Percentiles rank a stretch among this genome's conserved stretches.
Conservation (phyloP, 495 filamentous ascomycete species). For the Podospora sp. region DNA sequence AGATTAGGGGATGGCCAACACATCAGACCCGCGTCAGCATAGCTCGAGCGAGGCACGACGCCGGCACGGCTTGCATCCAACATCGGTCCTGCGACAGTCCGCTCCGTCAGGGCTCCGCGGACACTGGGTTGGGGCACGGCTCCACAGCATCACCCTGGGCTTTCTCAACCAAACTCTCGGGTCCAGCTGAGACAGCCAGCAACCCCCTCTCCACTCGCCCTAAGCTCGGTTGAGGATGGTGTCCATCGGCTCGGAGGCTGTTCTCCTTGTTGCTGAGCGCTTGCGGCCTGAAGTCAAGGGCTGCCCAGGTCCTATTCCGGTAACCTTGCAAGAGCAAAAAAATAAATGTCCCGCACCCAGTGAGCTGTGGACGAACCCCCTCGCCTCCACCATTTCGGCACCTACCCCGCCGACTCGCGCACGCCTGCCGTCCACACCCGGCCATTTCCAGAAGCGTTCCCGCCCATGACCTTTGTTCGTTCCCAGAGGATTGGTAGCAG, state of each 20-base stretch:
- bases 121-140: neutral
- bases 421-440: neutral
- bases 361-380: too few relatives aligned
- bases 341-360: neutral
- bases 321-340: neutral
- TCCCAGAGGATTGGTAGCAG: neutral
- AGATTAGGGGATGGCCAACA: neutral
- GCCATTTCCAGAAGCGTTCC: slow-evolving; percentile 1
- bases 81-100: neutral
- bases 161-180: slow-evolving; percentile 30
- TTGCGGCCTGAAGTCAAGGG: neutral
- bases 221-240: slow-evolving; percentile 5
- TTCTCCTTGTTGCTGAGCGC: neutral
- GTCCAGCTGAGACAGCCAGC: slow-evolving; percentile 12
- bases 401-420: slow-evolving; percentile 11
- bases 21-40: neutral
- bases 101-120: neutral
- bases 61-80: neutral
- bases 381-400: neutral
- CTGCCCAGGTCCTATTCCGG: neutral
- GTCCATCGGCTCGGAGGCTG: neutral
- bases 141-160: slow-evolving; percentile 4
- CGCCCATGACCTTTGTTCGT: slow-evolving; percentile 1
- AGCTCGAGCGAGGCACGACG: neutral
- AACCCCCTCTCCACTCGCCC: neutral